Conservation (phyloP, 352 stramenopile genomes). For the Thalassiosira mediterranea region DNA sequence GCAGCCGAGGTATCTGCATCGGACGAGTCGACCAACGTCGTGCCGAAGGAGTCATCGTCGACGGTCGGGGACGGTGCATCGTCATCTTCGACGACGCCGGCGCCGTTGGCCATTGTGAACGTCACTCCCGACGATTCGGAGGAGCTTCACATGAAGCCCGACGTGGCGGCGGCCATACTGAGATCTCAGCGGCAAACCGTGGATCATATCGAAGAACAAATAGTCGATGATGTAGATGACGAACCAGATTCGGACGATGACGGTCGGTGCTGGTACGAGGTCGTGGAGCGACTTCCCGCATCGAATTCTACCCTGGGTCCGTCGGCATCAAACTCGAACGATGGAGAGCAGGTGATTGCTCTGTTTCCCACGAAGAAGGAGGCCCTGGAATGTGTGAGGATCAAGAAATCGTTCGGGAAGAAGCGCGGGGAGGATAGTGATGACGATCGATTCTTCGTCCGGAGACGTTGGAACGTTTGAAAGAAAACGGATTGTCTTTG, state of each 20-base stretch:
- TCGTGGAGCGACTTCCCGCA: conserved; percentile 7
- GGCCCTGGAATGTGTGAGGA: conserved; percentile 3
- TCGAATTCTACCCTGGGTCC: too few relatives aligned
- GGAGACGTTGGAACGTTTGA: conserved; percentile 18
- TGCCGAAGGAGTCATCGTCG: not conserved
- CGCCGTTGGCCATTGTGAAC: not conserved
- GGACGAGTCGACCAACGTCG: too few relatives aligned
- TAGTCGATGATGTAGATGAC: not conserved
- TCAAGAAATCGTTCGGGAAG: conserved; percentile 12
- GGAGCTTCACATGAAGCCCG: conserved; percentile 30
- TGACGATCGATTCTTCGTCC: conserved; percentile 10
- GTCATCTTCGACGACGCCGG: not conserved
- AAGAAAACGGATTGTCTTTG: too few relatives aligned
- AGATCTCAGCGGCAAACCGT: conserved; percentile 3
- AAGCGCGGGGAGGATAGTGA: too few relatives aligned
- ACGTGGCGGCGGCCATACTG: conserved; percentile 12
- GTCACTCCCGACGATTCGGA: conserved; percentile 16
- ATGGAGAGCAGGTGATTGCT: conserved; percentile 10
- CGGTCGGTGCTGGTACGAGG: conserved; percentile 42
- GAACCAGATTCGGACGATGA: conserved; percentile 3
- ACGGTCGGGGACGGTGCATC: not conserved
- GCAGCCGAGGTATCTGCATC: not conserved
- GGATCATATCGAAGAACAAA: not conserved
- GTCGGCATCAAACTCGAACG: too few relatives aligned
- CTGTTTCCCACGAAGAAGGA: conserved; percentile 17